phyloP scores from a whole-genome alignment of 2,329 filamentous ascomycete species.

The Colletotrichum coccodes region DNA sequence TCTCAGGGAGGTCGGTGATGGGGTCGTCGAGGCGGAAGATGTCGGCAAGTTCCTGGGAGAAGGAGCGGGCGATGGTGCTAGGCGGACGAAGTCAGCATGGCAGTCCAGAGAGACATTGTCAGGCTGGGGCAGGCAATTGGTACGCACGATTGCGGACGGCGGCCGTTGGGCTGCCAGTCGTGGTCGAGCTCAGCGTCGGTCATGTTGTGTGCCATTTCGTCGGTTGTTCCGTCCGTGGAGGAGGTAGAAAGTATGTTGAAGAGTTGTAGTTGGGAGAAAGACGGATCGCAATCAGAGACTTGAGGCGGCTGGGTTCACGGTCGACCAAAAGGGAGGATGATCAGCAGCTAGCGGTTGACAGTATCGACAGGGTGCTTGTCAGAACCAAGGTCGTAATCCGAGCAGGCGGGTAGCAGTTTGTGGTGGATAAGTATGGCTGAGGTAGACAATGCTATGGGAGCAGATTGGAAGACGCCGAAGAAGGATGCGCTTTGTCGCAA shows the following conservation, averaged over 20 bases:
- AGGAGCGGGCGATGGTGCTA: conserved; percentile 88
- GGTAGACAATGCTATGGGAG: conserved; percentile 1
- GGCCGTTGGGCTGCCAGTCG: conserved; percentile 82
- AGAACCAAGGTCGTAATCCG: conserved; percentile 10
- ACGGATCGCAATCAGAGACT: neutral
- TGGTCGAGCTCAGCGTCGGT: conserved; percentile 78
- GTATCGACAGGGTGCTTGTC: conserved; percentile 24
- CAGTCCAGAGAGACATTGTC: conserved; percentile 41
- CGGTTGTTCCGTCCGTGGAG: neutral
- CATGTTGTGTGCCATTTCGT: conserved; percentile 40
- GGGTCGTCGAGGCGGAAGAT: conserved; percentile 89
- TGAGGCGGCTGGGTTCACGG: conserved; percentile 13
- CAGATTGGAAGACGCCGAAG: conserved; percentile 8
- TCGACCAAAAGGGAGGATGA: conserved; percentile 30
- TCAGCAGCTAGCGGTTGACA: conserved; percentile 27
- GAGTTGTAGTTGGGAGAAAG: conserved; percentile 1
- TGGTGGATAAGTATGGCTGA: neutral
- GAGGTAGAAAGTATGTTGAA: neutral
- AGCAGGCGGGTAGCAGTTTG: conserved; percentile 6
- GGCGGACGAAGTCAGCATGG: conserved; percentile 12
- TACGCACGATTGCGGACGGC: conserved; percentile 86
- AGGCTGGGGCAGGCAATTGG: conserved; percentile 68
- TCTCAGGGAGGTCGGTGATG: conserved; percentile 76
- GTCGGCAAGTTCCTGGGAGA: conserved; percentile 86
- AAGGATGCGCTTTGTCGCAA: neutral